Percentiles rank a stretch among this genome's conserved stretches.
phyloP scores from a whole-genome alignment of 1,284 basidiomycete species.

The Inonotus hispidus region DNA sequence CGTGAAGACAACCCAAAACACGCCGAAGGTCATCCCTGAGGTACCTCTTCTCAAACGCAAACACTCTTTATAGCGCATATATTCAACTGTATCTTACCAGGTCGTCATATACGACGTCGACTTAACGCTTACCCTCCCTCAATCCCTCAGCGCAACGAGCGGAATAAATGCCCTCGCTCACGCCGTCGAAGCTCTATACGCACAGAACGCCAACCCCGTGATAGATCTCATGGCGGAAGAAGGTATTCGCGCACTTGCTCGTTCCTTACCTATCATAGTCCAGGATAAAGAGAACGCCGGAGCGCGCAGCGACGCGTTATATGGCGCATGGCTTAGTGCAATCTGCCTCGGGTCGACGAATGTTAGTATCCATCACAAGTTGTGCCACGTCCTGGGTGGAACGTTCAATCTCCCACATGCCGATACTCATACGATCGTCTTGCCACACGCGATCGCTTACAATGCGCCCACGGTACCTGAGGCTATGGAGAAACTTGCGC shows the following conservation, averaged over 20 bases:
- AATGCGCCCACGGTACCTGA: slow-evolving; percentile 34
- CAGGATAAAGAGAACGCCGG: slow-evolving; percentile 29
- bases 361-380: slow-evolving; percentile 43
- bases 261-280: slow-evolving; percentile 32
- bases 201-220: slow-evolving; percentile 37
- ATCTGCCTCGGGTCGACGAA: slow-evolving; percentile 35
- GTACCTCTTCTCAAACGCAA: not conserved
- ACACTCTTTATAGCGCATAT: not conserved
- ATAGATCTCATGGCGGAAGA: slow-evolving; percentile 36
- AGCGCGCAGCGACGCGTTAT: slow-evolving; percentile 36
- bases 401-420: slow-evolving; percentile 41
- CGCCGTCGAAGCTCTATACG: slow-evolving; percentile 39
- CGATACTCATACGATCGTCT: slow-evolving; percentile 42
- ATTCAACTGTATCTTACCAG: slow-evolving; percentile 11
- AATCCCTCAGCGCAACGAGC: slow-evolving; percentile 36
- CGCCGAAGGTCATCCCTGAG: slow-evolving; percentile 35
- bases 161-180: slow-evolving; percentile 44
- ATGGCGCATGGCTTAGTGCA: slow-evolving; percentile 39
- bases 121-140: slow-evolving; percentile 38
- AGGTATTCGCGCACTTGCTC: slow-evolving; percentile 34
- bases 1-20: slow-evolving; percentile 38
- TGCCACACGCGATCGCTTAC: slow-evolving; percentile 41
- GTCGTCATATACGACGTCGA: slow-evolving; percentile 43
- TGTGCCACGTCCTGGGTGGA: slow-evolving; percentile 42
- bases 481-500: slow-evolving; percentile 33